phyloP scores from a whole-genome alignment of 2,329 filamentous ascomycete genomes.

The Paramyrothecium sp. region DNA sequence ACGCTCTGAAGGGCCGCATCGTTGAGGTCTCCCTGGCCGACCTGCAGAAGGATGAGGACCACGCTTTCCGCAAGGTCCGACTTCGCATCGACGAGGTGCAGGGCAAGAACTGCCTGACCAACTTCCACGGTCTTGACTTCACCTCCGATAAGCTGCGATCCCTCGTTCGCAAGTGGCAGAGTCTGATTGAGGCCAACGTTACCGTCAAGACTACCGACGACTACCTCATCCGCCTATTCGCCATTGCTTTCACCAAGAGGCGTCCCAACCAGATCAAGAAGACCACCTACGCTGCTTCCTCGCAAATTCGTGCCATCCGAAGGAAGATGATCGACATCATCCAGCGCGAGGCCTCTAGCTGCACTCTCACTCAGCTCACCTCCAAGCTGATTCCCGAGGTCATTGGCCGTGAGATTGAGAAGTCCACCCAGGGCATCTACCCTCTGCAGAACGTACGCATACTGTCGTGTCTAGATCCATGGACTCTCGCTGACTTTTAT shows the following conservation, averaged over 20 bases:
- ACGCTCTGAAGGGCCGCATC: slow-evolving; percentile 97
- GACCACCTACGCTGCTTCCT: slow-evolving; percentile 97
- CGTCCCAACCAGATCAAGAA: slow-evolving; percentile 99
- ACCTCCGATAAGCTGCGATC: slow-evolving; percentile 99
- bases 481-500: slow-evolving; percentile 29
- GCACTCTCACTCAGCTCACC: slow-evolving; percentile 93
- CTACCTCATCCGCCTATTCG: slow-evolving; percentile 98
- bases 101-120: slow-evolving; percentile 99
- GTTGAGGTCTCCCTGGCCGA: slow-evolving; percentile 98
- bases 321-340: slow-evolving; percentile 99
- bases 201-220: slow-evolving; percentile 99
- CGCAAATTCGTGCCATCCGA: slow-evolving; percentile 96
- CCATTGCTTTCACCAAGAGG: slow-evolving; percentile 99
- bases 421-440: slow-evolving; percentile 99
- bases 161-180: slow-evolving; percentile 99
- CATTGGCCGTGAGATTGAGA: slow-evolving; percentile 99
- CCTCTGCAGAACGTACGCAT: slow-evolving; percentile 90
- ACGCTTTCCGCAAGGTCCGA: slow-evolving; percentile 99
- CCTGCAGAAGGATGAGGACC: slow-evolving; percentile 99
- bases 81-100: slow-evolving; percentile 98
- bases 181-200: slow-evolving; percentile 98
- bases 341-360: slow-evolving; percentile 88
- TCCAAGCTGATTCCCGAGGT: slow-evolving; percentile 99
- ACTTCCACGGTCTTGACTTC: slow-evolving; percentile 99
- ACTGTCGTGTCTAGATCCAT: no score